These are phyloP conservation scores for Psilocybe cyanescens DNA, from an alignment of 768 basidiomycete species.

Conservation along the genomic window DNA sequence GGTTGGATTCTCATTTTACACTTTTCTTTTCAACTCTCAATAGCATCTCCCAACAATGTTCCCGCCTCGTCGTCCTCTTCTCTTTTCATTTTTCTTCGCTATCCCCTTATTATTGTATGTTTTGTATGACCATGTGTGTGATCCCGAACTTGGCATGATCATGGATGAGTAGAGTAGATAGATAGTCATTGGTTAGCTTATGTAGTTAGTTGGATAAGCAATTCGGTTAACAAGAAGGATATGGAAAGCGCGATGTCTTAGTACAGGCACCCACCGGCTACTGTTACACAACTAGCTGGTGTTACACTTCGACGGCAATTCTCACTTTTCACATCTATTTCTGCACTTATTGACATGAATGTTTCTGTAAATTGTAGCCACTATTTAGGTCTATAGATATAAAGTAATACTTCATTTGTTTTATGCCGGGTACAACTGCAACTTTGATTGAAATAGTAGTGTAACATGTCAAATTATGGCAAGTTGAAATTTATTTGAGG, in stretches of 20 bases:
- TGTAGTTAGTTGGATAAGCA: not conserved
- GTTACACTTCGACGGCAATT: no score
- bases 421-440: no score
- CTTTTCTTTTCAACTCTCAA: not conserved
- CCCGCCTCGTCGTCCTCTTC: not conserved
- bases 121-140: not conserved
- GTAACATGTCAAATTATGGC: no score
- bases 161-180: not conserved
- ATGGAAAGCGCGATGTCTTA: not conserved
- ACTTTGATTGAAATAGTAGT: no score
- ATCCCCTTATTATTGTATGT: not conserved
- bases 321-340: no score
- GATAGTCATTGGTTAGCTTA: not conserved
- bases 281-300: no score
- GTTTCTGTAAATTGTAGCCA: no score
- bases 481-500: no score
- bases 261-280: no score
- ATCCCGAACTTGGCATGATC: not conserved
- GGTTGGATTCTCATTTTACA: not conserved
- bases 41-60: not conserved
- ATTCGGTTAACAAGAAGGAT: not conserved
- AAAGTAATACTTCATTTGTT: no score
- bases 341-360: no score
- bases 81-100: not conserved
- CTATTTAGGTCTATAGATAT: no score